Percentiles rank a stretch among this genome's conserved stretches.
phyloP scores from a whole-genome alignment of 2,329 filamentous ascomycete species.

The Colletotrichum magnum region DNA sequence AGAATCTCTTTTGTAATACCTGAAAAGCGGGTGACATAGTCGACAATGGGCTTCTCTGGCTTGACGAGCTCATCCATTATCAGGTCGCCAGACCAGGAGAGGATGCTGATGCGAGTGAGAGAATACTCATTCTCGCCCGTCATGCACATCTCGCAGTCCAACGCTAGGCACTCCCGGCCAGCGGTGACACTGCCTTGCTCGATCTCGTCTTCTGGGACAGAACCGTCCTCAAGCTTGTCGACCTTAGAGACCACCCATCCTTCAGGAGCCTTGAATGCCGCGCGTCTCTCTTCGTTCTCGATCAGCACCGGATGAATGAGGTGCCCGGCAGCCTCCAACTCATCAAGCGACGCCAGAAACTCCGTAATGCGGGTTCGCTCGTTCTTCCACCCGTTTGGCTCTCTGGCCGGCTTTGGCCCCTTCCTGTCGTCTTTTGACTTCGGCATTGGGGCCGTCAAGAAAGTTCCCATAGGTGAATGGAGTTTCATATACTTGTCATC shows the following conservation, averaged over 20 bases:
- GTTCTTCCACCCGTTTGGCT: slow-evolving; percentile 78
- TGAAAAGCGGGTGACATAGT: slow-evolving; percentile 93
- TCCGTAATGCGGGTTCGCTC: slow-evolving; percentile 86
- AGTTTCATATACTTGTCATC: slow-evolving; percentile 86
- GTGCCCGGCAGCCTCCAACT: slow-evolving; percentile 88
- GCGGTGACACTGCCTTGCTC: slow-evolving; percentile 87
- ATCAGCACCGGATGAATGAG: slow-evolving; percentile 85
- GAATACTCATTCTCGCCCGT: slow-evolving; percentile 85
- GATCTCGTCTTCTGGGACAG: slow-evolving; percentile 78
- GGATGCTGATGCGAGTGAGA: slow-evolving; percentile 88
- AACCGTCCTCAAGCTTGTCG: slow-evolving; percentile 74
- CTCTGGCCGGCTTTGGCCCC: slow-evolving; percentile 71
- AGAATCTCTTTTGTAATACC: slow-evolving; percentile 93
- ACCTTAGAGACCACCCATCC: slow-evolving; percentile 91
- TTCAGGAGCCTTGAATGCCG: slow-evolving; percentile 67
- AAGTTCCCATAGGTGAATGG: slow-evolving; percentile 88
- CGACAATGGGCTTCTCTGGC: slow-evolving; percentile 86
- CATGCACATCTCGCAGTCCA: slow-evolving; percentile 99
- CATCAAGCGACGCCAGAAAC: slow-evolving; percentile 79
- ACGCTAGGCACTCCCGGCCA: slow-evolving; percentile 82
- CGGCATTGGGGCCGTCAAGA: slow-evolving; percentile 81
- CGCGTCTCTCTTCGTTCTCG: slow-evolving; percentile 67
- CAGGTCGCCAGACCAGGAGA: slow-evolving; percentile 87
- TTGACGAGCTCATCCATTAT: slow-evolving; percentile 94
- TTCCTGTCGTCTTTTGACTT: slow-evolving; percentile 73